A percentile compares a stretch with the other conserved stretches of the same genome.
phyloP scores from a whole-genome alignment of 805 yeast species.

The Saturnispora diversa region DNA sequence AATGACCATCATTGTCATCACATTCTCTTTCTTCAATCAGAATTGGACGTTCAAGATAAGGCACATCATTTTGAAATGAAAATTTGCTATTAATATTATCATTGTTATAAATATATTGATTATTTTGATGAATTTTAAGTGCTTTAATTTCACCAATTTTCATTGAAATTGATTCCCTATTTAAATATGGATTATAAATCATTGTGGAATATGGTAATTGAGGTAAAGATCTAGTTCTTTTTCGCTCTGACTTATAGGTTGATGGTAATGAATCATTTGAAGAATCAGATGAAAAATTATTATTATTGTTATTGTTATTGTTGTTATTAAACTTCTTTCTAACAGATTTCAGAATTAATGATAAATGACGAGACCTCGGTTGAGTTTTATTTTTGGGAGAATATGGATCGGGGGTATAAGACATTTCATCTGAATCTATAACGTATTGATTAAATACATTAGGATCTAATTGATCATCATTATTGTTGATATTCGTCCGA shows the following conservation, averaged over 20 bases:
- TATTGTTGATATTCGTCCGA: not conserved
- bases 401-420: slow-evolving; percentile 4
- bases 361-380: slow-evolving; percentile 6
- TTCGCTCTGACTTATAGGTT: slow-evolving; percentile 23
- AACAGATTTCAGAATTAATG: slow-evolving; percentile 6
- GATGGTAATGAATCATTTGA: slow-evolving; percentile 1
- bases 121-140: slow-evolving; percentile 24
- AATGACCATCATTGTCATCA: slow-evolving; percentile 70
- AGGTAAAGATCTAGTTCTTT: slow-evolving; percentile 46
- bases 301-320: not conserved
- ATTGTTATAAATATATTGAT: slow-evolving; percentile 24
- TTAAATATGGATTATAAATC: slow-evolving; percentile 29
- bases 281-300: not conserved
- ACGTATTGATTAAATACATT: not conserved
- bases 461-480: not conserved
- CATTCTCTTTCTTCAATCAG: slow-evolving; percentile 28
- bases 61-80: slow-evolving; percentile 19
- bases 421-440: slow-evolving; percentile 2
- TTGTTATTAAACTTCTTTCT: slow-evolving; percentile 5
- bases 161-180: slow-evolving; percentile 29
- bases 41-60: slow-evolving; percentile 8
- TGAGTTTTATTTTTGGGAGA: not conserved
- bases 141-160: slow-evolving; percentile 39
- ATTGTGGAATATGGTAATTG: slow-evolving; percentile 44
- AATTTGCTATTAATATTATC: slow-evolving; percentile 18